Evolutionary conservation across 345 rosid species (phyloP).

Genomic region (Salix dunnii): DNA sequence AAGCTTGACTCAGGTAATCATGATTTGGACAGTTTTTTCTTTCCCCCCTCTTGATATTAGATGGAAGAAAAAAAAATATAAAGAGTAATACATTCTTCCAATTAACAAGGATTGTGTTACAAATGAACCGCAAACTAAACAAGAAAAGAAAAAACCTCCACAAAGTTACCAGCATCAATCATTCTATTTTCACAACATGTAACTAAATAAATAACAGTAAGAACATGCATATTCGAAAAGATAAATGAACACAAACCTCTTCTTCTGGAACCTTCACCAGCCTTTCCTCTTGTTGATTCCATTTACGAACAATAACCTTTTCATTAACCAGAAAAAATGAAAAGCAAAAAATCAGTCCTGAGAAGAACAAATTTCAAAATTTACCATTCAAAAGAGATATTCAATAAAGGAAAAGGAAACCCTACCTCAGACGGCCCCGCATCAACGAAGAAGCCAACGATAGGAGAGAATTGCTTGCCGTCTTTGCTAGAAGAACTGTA

Average conservation of each 20-base stretch:
- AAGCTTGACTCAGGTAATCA: no score
- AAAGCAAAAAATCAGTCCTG: neutral
- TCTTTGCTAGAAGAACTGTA: constrained; percentile 81
- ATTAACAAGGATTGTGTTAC: no score
- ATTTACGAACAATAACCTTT: constrained; percentile 75
- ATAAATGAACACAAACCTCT: constrained; percentile 53
- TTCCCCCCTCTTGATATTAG: neutral
- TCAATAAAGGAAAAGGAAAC: neutral
- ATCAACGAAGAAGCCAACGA: constrained; percentile 69
- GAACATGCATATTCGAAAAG: neutral
- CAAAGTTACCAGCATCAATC: neutral
- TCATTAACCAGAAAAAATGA: constrained; percentile 5
- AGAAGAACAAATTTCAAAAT: neutral
- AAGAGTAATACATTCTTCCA: no score
- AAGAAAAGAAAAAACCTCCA: no score
- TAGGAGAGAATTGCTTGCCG: constrained; percentile 82
- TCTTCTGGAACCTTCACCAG: constrained; percentile 61
- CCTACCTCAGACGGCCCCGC: constrained; percentile 55
- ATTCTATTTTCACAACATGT: neutral
- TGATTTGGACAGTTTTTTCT: no score
- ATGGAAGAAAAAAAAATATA: neutral
- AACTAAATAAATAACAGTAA: neutral
- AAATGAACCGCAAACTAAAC: no score
- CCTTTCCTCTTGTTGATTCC: constrained; percentile 73
- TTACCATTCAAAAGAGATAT: neutral